phyloP scores from a whole-genome alignment of 2,329 filamentous ascomycete species.

The Colletotrichum siamense region DNA sequence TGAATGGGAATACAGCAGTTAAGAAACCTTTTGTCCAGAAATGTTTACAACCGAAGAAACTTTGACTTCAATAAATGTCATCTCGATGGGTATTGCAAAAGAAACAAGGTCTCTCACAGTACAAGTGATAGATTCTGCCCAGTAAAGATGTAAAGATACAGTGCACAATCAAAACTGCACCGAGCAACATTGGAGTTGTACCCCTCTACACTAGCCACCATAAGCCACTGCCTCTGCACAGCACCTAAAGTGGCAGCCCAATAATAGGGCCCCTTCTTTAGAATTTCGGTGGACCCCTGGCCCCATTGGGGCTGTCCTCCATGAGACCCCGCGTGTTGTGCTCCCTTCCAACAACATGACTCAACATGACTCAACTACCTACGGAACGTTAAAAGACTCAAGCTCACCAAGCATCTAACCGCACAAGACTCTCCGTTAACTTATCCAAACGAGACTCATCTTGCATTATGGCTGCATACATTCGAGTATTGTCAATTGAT shows the following conservation, averaged over 20 bases:
- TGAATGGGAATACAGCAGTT: not conserved
- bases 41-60: not conserved
- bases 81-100: not conserved
- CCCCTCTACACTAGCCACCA: not conserved
- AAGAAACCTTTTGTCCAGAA: not conserved
- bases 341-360: not conserved
- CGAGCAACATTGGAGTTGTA: not conserved
- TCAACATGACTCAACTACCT: not conserved
- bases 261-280: not conserved
- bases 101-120: not conserved
- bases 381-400: not conserved
- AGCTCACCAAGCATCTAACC: not conserved
- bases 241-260: not conserved
- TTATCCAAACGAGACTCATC: not conserved
- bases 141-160: not conserved
- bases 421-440: not conserved
- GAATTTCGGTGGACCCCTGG: not conserved
- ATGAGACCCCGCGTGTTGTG: not conserved
- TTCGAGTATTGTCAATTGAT: conserved; percentile 25
- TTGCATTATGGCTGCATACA: conserved; percentile 26
- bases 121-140: not conserved
- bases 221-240: not conserved
- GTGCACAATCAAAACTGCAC: not conserved
- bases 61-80: not conserved
- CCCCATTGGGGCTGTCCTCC: not conserved